phyloP scores from a whole-genome alignment of 305 asterid genomes.

The Fraxinus albicans region DNA sequence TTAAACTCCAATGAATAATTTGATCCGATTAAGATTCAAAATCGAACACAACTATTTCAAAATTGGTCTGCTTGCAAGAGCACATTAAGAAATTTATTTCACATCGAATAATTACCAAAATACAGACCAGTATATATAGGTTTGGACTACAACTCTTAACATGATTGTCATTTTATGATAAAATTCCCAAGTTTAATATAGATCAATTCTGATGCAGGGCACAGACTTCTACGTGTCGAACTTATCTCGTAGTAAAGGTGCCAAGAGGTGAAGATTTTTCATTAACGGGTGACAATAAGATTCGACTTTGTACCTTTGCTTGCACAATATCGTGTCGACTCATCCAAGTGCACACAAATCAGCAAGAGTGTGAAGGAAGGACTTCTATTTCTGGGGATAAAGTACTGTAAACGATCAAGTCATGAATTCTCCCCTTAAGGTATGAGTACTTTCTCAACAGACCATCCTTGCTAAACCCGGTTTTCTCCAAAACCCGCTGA shows the following conservation, averaged over 20 bases:
- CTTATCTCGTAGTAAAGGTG: too few relatives aligned
- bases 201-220: not conserved
- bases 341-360: not conserved
- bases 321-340: not conserved
- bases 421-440: slow-evolving; percentile 37
- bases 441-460: slow-evolving; percentile 39
- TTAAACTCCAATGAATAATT: too few relatives aligned
- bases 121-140: not conserved
- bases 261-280: not conserved
- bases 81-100: too few relatives aligned
- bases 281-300: not conserved
- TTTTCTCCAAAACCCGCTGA: slow-evolving; percentile 48
- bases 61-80: too few relatives aligned
- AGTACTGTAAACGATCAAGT: slow-evolving; percentile 39
- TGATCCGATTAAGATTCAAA: too few relatives aligned
- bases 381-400: slow-evolving; percentile 25
- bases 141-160: too few relatives aligned
- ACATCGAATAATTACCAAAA: too few relatives aligned
- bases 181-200: too few relatives aligned
- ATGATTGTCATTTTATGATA: too few relatives aligned
- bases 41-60: not conserved
- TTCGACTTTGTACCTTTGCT: not conserved
- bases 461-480: slow-evolving; percentile 51
- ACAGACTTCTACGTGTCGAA: not conserved
- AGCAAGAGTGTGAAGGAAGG: not conserved